Base-by-base conservation (phyloP, 2,329 filamentous ascomycete species). In the Ceratocystis cacaofunesta region DNA sequence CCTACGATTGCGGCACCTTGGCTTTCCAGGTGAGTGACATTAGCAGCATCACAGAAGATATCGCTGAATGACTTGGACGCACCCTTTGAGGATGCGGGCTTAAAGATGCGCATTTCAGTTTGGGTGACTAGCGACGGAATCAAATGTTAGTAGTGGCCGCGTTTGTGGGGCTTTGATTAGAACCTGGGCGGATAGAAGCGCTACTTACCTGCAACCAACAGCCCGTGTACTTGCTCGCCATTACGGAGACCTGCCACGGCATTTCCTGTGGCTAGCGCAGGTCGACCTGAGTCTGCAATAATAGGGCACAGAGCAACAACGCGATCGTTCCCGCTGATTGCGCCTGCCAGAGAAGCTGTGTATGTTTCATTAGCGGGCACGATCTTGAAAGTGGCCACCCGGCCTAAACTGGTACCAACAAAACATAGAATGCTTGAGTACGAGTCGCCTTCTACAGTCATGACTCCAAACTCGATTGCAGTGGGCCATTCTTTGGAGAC, bases 381-480 rank as follows among this genome's bases (percentile, higher is more conserved):
- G 25, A 99, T 79, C 76, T 96, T 96, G 77, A 97, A 92, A 0
- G 92, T 97, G 5, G 86, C 85, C 19, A 97, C 78, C 70, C 89
- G 90, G 50, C 94, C 94, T 36, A 85, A 75, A 69, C 87, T 92
- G 0, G 94, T 97, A 22, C 94, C 94, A 1, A 95, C 89, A 70
- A 97, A 95, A 69, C 94, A 88, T 67, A 87, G 85, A 66, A 99
- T 95, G 71, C 91, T 96, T 1, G 94, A 97, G 73, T 95, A 99
- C 69, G 90, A 85, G 72, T 97, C 92, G n/a, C 87, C 89, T 55
- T 97, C 94, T 3, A 96, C 77, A 2, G 89, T 95, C 85, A 99
- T 87, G 60, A 96, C 90, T 64, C 90, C 90, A 76, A 97, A 99
- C 72, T 96, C 90, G 32, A 97, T 85, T 36, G 79, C 81, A 0